Conservation (phyloP, 257 asterid species). For the Scutellaria barbata region DNA sequence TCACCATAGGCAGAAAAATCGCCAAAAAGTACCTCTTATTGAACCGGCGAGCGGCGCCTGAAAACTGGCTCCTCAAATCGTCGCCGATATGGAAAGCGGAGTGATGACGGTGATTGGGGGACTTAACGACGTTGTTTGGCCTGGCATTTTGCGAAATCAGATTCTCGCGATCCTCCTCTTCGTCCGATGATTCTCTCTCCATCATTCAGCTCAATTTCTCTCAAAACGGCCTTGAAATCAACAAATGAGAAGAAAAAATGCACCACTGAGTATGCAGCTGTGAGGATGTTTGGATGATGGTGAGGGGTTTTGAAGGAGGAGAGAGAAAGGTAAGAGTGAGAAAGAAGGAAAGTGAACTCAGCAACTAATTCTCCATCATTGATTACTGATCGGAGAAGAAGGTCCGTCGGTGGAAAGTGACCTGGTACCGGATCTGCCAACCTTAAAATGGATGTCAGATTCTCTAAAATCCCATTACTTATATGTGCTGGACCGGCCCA, state of each 20-base stretch:
- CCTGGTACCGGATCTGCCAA: constrained; percentile 31
- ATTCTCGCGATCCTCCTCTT: constrained; percentile 79
- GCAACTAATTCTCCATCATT: constrained; percentile 39
- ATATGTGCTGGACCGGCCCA: constrained; percentile 11
- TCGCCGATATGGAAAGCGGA: constrained; percentile 52
- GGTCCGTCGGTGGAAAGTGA: constrained; percentile 52
- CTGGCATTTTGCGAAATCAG: constrained; percentile 67
- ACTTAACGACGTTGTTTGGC: constrained; percentile 45
- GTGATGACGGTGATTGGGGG: constrained; percentile 46
- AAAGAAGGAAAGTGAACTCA: constrained; percentile 39
- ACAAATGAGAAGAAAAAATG: constrained; percentile 12
- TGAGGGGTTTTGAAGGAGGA: constrained; percentile 11
- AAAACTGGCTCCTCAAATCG: constrained; percentile 37
- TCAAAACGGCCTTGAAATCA: constrained; percentile 19
- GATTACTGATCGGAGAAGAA: constrained; percentile 42
- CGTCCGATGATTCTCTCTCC: constrained; percentile 76
- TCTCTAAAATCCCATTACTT: neutral
- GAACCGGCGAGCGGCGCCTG: constrained; percentile 42
- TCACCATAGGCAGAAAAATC: constrained; percentile 56
- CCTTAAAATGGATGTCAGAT: neutral
- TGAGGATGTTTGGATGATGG: constrained; percentile 14
- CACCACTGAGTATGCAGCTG: neutral
- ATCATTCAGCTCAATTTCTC: constrained; percentile 34
- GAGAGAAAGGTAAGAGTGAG: constrained; percentile 34
- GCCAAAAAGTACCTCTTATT: constrained; percentile 67